Conservation (phyloP, 2,329 filamentous ascomycete genomes). For the Penicillium sp. region DNA sequence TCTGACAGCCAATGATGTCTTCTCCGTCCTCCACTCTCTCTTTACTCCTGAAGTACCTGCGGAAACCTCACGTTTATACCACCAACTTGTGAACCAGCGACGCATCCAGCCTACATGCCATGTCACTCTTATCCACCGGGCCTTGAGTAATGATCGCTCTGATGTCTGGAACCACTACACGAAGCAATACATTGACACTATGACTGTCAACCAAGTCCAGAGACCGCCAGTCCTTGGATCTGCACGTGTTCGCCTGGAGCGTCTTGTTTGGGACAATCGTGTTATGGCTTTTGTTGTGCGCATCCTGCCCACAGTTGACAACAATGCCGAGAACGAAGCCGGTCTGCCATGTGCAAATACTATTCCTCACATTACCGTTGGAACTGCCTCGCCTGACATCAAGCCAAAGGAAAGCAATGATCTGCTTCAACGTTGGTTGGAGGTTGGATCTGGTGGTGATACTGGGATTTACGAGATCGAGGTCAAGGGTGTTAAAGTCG, state of each 20-base stretch:
- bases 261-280: constrained; percentile 76
- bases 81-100: constrained; percentile 67
- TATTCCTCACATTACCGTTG: constrained; percentile 84
- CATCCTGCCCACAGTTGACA: constrained; percentile 45
- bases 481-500: constrained; percentile 55
- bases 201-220: constrained; percentile 29
- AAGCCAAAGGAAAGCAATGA: constrained; percentile 97
- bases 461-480: constrained; percentile 56
- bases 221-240: constrained; percentile 35
- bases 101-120: constrained; percentile 87
- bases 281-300: constrained; percentile 91
- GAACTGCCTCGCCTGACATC: constrained; percentile 69
- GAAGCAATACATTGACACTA: constrained; percentile 53
- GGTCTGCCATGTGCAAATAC: constrained; percentile 71
- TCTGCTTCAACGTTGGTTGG: constrained; percentile 72
- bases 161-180: constrained; percentile 75
- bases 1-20: constrained; percentile 54
- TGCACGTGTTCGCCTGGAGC: constrained; percentile 56
- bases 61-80: constrained; percentile 66
- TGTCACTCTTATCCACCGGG: constrained; percentile 87
- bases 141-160: constrained; percentile 58
- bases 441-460: constrained; percentile 52
- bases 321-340: constrained; percentile 32
- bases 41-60: constrained; percentile 60
- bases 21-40: constrained; percentile 63